Base-by-base conservation (phyloP, 805 yeast genomes). In the Candida ulmi region DNA sequence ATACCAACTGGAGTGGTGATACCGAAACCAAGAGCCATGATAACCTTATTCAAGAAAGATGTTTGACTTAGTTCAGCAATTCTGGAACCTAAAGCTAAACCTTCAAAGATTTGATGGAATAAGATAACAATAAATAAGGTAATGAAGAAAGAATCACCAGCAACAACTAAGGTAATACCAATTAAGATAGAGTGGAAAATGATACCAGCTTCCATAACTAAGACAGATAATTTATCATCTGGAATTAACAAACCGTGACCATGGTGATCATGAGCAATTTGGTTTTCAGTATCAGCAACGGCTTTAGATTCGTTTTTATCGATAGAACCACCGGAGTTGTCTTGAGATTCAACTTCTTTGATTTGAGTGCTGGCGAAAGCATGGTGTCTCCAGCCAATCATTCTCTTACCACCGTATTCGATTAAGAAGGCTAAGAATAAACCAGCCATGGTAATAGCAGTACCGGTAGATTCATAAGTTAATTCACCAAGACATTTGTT, bases 1-100 rank as follows among this genome's bases (percentile, higher is more conserved):
- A 83, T 78, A 5, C 88, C 83, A 32, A 82, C 60, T 2, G 93
- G 93, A 0, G 93, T 81, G 18, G 80, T 69, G 11, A 82, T 37
- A 3, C 76, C 63, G 52, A 70, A 80, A 6, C 58, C 71, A 4
- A 55, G n/a, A n/a, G 73, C 74, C 54, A 75, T 61, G 1, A 69
- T 15, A 69, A 77, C 68, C 12, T 84, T 84, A 2, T 76, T 67
- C 46, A 57, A 58, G 39, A 66, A 58, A 41, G 54, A 59, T 26
- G 42, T 40, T 8, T 50, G 37, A 11, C 54, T 38, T 1, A 76
- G 64, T 24, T 66, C 65, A 2, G 86, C 80, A 27, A 83, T 67
- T 55, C 95, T 73, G 7, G 88, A 71, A n/a, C 95, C 95, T 42
- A 86, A 66, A 29, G 93, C 95, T 34, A 86, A 65, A 32, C 95